phyloP scores from a whole-genome alignment of 352 stramenopile genomes.

The Elongisporangium prolatum region DNA sequence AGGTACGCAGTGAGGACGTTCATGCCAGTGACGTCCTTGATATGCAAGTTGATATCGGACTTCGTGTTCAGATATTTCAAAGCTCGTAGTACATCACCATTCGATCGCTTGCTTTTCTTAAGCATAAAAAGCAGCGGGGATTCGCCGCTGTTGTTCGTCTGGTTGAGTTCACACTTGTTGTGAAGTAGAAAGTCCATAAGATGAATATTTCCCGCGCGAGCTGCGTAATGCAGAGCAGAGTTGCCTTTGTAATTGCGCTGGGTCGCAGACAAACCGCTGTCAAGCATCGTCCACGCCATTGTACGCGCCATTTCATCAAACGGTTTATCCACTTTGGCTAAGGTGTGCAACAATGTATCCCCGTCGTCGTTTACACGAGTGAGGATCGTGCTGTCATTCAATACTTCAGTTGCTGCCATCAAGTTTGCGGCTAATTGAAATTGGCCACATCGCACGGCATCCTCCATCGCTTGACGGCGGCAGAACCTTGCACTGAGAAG shows the following conservation, averaged over 20 bases:
- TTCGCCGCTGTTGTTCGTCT: slow-evolving; percentile 35
- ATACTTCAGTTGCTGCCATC: slow-evolving; percentile 47
- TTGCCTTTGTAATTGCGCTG: slow-evolving; percentile 31
- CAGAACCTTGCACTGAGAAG: slow-evolving; percentile 68
- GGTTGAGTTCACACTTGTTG: slow-evolving; percentile 41
- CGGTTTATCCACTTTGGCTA: slow-evolving; percentile 47
- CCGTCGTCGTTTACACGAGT: slow-evolving; percentile 32
- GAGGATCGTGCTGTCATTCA: slow-evolving; percentile 30
- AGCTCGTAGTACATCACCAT: slow-evolving; percentile 12
- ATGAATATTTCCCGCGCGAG: slow-evolving; percentile 41
- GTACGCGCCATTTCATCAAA: slow-evolving; percentile 51
- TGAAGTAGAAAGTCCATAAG: slow-evolving; percentile 74
- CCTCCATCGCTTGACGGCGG: slow-evolving; percentile 68
- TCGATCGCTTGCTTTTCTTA: slow-evolving; percentile 31
- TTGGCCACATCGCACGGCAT: slow-evolving; percentile 57
- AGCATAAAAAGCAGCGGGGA: slow-evolving; percentile 49
- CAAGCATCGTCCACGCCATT: slow-evolving; percentile 67
- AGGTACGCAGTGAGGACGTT: slow-evolving; percentile 53
- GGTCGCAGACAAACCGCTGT: slow-evolving; percentile 32
- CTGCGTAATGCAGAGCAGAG: slow-evolving; percentile 56
- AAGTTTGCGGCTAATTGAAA: slow-evolving; percentile 74
- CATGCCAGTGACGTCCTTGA: slow-evolving; percentile 29
- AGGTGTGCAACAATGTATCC: slow-evolving; percentile 56
- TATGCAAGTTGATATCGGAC: slow-evolving; percentile 30
- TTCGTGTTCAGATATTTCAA: slow-evolving; percentile 47